Evolutionary conservation across 78 protist species (phyloP).

Genomic region (Guillardia theta): DNA sequence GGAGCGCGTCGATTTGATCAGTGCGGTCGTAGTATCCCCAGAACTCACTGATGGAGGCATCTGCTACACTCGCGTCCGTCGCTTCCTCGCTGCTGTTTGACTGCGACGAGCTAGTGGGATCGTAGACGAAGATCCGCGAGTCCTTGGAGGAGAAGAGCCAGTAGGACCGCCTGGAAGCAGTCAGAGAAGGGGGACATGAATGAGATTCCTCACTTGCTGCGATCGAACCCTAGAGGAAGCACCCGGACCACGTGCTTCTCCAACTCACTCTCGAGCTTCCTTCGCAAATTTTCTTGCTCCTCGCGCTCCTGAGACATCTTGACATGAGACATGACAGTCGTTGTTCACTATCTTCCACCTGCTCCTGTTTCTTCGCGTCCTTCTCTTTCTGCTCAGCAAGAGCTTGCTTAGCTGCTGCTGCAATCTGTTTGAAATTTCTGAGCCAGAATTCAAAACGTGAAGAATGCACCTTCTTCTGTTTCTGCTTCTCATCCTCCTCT

Average conservation of each 20-base stretch:
- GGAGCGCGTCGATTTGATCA: neutral
- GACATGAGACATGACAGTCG: no score
- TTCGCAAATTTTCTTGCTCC: neutral
- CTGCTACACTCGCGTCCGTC: neutral
- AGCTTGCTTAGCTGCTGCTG: neutral
- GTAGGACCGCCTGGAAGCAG: no score
- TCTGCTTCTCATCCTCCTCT: neutral
- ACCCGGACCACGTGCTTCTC: constrained; percentile 1
- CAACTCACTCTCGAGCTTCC: neutral
- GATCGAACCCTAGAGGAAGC: neutral
- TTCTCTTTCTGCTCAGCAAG: neutral
- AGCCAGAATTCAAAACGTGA: no score
- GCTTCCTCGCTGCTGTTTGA: neutral
- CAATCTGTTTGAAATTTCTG: no score
- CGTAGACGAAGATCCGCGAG: neutral
- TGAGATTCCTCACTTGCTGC: neutral
- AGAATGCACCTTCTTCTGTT: neutral
- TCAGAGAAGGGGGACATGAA: no score
- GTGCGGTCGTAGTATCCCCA: neutral
- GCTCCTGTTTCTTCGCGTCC: neutral
- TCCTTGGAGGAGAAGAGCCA: neutral
- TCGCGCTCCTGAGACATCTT: neutral
- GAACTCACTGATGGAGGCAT: neutral
- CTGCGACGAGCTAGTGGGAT: neutral
- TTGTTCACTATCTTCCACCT: neutral